Conservation (phyloP, 306 rosid genomes). For the Prunus campanulata region DNA sequence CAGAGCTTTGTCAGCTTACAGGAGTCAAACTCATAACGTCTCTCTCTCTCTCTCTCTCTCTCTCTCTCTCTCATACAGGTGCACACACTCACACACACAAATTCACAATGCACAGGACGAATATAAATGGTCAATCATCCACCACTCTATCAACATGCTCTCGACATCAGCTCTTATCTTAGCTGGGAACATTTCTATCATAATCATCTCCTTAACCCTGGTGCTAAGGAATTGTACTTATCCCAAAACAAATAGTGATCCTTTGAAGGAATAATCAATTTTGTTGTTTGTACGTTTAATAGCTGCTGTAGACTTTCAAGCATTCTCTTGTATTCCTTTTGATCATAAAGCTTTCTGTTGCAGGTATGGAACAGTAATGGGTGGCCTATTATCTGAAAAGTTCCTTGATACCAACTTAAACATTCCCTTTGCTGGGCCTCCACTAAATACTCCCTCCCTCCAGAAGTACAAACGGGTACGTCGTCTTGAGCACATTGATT, state of each 20-base stretch:
- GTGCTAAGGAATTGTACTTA: too few relatives aligned
- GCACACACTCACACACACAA: too few relatives aligned
- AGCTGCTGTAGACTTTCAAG: not conserved
- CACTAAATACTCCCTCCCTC: slow-evolving; percentile 90
- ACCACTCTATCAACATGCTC: too few relatives aligned
- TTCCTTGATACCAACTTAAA: slow-evolving; percentile 80
- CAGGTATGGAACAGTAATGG: slow-evolving; percentile 97
- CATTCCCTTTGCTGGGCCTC: slow-evolving; percentile 88
- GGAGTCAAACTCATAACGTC: slow-evolving; percentile 98
- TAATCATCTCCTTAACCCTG: too few relatives aligned
- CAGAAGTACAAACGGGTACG: slow-evolving; percentile 89
- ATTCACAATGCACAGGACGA: too few relatives aligned
- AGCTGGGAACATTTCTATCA: too few relatives aligned
- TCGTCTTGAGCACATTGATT: slow-evolving; percentile 11
- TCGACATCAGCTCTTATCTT: too few relatives aligned
- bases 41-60: slow-evolving; percentile 36
- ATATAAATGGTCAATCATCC: too few relatives aligned
- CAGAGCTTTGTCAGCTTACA: slow-evolving; percentile 80
- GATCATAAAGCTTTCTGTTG: slow-evolving; percentile 28
- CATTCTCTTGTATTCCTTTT: slow-evolving; percentile 1
- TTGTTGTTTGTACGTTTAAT: not conserved
- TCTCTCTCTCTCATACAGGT: not conserved
- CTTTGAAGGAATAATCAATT: not conserved
- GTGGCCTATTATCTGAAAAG: slow-evolving; percentile 91
- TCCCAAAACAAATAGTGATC: too few relatives aligned